Conservation (phyloP, 2,329 filamentous ascomycete species). For the Akanthomyces dipterigenus region DNA sequence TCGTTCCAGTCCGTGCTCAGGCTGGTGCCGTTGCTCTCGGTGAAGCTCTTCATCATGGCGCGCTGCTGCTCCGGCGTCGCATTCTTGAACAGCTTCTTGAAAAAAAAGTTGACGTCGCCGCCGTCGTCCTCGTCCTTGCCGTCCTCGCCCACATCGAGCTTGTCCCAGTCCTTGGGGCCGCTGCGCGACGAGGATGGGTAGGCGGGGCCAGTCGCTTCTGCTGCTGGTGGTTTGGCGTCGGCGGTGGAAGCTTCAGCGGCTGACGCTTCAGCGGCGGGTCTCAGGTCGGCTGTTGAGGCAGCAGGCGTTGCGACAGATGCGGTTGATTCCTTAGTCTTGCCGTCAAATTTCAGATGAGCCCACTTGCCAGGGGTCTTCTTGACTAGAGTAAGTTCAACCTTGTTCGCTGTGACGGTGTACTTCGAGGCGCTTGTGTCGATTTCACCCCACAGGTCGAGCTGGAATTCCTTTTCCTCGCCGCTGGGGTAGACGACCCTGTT, state of each 20-base stretch:
- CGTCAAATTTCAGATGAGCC: slow-evolving; percentile 31
- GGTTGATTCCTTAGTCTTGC: slow-evolving; percentile 8
- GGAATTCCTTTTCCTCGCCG: slow-evolving; percentile 55
- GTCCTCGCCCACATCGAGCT: slow-evolving; percentile 42
- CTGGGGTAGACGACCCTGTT: slow-evolving; percentile 27
- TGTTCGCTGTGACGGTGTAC: slow-evolving; percentile 63
- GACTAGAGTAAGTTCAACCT: slow-evolving; percentile 68
- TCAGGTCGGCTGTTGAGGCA: not conserved
- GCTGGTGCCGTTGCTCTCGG: slow-evolving; percentile 87
- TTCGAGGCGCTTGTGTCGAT: slow-evolving; percentile 57
- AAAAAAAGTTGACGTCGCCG: slow-evolving; percentile 70
- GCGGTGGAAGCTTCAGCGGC: not conserved
- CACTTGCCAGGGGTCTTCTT: slow-evolving; percentile 67
- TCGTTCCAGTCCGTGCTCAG: slow-evolving; percentile 90
- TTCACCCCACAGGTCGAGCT: slow-evolving; percentile 56
- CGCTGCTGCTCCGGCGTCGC: slow-evolving; percentile 74
- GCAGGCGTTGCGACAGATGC: not conserved
- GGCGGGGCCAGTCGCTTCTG: slow-evolving; percentile 34
- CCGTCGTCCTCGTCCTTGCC: slow-evolving; percentile 51
- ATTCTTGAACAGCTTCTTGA: slow-evolving; percentile 78
- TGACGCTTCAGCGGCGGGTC: no score
- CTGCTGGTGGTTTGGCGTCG: not conserved
- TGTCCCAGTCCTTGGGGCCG: slow-evolving; percentile 91
- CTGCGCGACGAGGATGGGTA: slow-evolving; percentile 84
- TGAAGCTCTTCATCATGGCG: slow-evolving; percentile 97